A percentile compares a stretch with the other conserved stretches of the same genome.
Conservation (phyloP, 73 alveolate genomes). For the Tetrahymena thermophila region DNA sequence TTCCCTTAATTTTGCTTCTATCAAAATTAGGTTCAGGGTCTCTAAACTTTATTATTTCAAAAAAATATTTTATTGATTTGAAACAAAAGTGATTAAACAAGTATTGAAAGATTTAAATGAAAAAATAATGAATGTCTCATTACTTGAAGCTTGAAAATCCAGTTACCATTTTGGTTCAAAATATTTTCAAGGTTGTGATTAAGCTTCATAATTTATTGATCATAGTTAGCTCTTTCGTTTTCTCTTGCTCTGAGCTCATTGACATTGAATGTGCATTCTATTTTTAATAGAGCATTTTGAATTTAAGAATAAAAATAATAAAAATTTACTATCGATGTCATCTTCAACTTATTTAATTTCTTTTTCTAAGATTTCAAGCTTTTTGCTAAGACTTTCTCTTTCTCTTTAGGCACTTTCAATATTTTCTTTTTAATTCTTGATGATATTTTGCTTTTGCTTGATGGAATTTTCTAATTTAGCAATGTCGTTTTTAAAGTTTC, state of each 20-base stretch:
- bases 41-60: constrained; percentile 50
- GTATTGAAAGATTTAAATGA: no score
- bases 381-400: constrained; percentile 39
- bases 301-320: no score
- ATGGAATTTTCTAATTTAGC: constrained; percentile 45
- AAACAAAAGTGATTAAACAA: constrained; percentile 2
- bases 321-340: constrained; percentile 44
- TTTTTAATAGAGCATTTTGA: background rate
- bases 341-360: constrained; percentile 58
- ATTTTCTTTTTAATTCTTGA: constrained; percentile 57
- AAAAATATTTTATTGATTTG: constrained; percentile 29
- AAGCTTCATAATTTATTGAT: background rate
- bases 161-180: background rate
- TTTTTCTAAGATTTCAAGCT: constrained; percentile 50
- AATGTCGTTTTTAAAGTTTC: constrained; percentile 46
- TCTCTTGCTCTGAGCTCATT: constrained; percentile 41
- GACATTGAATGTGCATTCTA: constrained; percentile 41
- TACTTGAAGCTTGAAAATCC: constrained; percentile 18
- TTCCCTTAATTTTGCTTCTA: constrained; percentile 78
- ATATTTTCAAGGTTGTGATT: background rate
- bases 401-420: constrained; percentile 53
- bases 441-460: constrained; percentile 38
- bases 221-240: constrained; percentile 10
- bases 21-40: constrained; percentile 81
- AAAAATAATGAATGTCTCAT: no score